Evolutionary conservation across 1,139 yeast genomes (phyloP).

Genomic region (Pichia sp.): DNA sequence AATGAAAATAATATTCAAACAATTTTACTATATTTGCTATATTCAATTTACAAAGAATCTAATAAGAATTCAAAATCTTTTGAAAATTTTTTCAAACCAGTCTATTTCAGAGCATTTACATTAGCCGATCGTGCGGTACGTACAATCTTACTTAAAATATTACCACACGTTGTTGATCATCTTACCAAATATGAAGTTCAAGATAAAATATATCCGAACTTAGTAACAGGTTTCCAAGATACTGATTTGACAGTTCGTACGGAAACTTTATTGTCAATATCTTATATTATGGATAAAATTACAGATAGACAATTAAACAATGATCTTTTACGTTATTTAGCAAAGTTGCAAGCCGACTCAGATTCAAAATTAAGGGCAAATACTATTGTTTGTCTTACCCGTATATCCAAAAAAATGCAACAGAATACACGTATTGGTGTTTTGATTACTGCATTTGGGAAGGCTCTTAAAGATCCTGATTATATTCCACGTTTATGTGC

Average conservation of each 20-base stretch:
- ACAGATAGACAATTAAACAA: conserved; percentile 80
- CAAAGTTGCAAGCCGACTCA: conserved; percentile 82
- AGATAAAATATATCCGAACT: conserved; percentile 58
- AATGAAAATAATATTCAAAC: conserved; percentile 29
- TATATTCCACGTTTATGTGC: conserved; percentile 76
- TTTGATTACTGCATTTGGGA: conserved; percentile 77
- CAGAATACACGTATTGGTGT: conserved; percentile 59
- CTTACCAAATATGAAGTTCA: conserved; percentile 60
- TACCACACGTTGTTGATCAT: conserved; percentile 49
- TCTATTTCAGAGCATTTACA: conserved; percentile 55
- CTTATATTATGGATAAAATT: conserved; percentile 57
- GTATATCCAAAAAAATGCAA: conserved; percentile 61
- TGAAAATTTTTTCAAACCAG: conserved; percentile 48
- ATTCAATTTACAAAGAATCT: conserved; percentile 31
- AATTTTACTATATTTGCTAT: conserved; percentile 40
- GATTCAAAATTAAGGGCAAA: conserved; percentile 81
- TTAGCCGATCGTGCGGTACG: conserved; percentile 74
- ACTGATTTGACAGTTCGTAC: conserved; percentile 75
- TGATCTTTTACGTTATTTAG: conserved; percentile 72
- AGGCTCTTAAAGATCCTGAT: conserved; percentile 76
- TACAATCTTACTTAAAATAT: conserved; percentile 55
- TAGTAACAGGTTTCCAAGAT: conserved; percentile 78
- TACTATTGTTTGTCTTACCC: conserved; percentile 70
- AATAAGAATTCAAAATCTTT: conserved; percentile 23
- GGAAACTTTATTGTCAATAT: conserved; percentile 69